These are phyloP conservation scores for Volvariella surrecta DNA, from an alignment of 1,284 basidiomycete species.

Conservation along the genomic window DNA sequence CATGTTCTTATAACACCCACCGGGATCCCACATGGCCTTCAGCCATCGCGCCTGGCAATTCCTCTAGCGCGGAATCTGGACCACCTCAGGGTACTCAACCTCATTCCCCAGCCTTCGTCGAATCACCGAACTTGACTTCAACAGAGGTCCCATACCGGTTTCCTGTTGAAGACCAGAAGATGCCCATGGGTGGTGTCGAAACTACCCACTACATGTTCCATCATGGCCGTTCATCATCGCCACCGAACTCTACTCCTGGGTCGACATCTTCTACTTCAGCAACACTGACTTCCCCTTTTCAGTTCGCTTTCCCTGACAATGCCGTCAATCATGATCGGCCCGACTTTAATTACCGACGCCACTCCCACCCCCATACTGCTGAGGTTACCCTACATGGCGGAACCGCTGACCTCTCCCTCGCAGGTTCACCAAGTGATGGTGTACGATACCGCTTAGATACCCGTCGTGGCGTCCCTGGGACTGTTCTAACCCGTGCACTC, in stretches of 20 bases:
- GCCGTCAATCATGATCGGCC: slow-evolving; percentile 42
- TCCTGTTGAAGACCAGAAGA: slow-evolving; percentile 54
- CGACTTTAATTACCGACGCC: slow-evolving; percentile 59
- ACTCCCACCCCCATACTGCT: slow-evolving; percentile 37
- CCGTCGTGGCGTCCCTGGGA: slow-evolving; percentile 37
- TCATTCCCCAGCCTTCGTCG: slow-evolving; percentile 41
- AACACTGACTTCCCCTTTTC: slow-evolving; percentile 49
- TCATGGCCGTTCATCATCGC: slow-evolving; percentile 65
- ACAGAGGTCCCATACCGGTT: slow-evolving; percentile 53
- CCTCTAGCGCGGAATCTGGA: slow-evolving; percentile 35
- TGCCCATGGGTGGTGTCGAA: slow-evolving; percentile 44
- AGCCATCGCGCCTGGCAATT: slow-evolving; percentile 31
- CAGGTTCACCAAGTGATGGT: slow-evolving; percentile 38
- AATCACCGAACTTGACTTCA: slow-evolving; percentile 51
- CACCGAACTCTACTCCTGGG: slow-evolving; percentile 54
- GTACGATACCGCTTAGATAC: slow-evolving; percentile 49
- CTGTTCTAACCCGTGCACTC: slow-evolving; percentile 33
- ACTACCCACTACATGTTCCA: slow-evolving; percentile 57
- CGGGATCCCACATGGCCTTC: slow-evolving; percentile 48
- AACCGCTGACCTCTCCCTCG: slow-evolving; percentile 60
- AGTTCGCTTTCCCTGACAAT: slow-evolving; percentile 52
- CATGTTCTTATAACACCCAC: slow-evolving; percentile 43
- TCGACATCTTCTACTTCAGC: slow-evolving; percentile 52
- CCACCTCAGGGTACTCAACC: slow-evolving; percentile 33
- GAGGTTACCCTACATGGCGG: slow-evolving; percentile 64